These are phyloP conservation scores for Metschnikowia santaceciliae DNA, from an alignment of 805 yeast genomes.

Conservation along the genomic window DNA sequence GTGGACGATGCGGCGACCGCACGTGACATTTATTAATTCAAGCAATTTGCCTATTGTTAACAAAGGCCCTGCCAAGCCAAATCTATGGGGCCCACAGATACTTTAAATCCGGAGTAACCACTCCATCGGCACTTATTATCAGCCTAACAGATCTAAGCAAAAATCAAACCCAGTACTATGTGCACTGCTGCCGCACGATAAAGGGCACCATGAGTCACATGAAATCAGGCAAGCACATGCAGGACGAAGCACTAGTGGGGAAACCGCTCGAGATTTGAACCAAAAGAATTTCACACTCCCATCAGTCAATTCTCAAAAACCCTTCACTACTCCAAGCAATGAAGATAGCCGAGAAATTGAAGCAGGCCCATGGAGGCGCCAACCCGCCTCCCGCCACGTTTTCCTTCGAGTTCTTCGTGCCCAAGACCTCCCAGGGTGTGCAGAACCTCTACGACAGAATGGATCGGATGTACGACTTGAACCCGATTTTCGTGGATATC, in stretches of 20 bases:
- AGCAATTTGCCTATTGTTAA: background rate
- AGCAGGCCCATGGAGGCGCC: constrained; percentile 37
- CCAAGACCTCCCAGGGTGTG: constrained; percentile 95
- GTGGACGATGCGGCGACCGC: constrained; percentile 6
- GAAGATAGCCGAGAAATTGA: constrained; percentile 41
- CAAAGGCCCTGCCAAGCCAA: no score
- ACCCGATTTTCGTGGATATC: constrained; percentile 89
- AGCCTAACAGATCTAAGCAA: background rate
- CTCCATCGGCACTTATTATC: background rate
- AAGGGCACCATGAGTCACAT: constrained; percentile 3
- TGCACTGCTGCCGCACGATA: background rate
- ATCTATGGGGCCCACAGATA: no score
- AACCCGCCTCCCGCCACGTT: constrained; percentile 61
- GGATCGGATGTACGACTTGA: constrained; percentile 93
- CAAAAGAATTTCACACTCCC: background rate
- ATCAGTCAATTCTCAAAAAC: background rate
- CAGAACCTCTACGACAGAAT: constrained; percentile 94
- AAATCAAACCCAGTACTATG: background rate
- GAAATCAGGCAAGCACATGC: background rate
- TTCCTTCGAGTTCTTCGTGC: constrained; percentile 95
- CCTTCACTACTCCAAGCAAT: constrained; percentile 16
- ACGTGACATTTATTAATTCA: constrained; percentile 10
- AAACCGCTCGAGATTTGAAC: background rate
- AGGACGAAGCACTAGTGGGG: constrained; percentile 1
- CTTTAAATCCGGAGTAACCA: background rate